Evolutionary conservation across 805 yeast species (phyloP).

Genomic region (Kodamaea kakaduensis): DNA sequence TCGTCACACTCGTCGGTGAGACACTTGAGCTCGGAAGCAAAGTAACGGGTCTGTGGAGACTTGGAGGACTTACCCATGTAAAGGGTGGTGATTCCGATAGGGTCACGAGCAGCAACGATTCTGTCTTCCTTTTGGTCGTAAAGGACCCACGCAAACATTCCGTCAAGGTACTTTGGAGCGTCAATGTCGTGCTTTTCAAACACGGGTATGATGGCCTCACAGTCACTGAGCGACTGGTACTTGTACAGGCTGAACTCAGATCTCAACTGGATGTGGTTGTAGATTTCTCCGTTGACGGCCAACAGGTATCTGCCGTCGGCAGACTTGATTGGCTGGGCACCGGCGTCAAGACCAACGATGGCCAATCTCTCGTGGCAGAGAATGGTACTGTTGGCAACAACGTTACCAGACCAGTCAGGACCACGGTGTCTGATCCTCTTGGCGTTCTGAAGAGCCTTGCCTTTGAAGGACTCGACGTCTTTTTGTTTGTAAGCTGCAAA

Average conservation of each 20-base stretch:
- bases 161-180: constrained; percentile 90
- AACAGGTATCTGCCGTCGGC: constrained; percentile 68
- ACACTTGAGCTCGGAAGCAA: constrained; percentile 94
- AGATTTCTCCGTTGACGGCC: constrained; percentile 96
- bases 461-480: constrained; percentile 75
- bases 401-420: constrained; percentile 98
- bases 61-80: constrained; percentile 84
- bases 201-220: constrained; percentile 96
- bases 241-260: constrained; percentile 65
- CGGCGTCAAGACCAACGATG: constrained; percentile 94
- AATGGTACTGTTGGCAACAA: constrained; percentile 71
- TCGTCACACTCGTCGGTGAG: constrained; percentile 91
- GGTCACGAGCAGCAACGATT: constrained; percentile 95
- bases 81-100: constrained; percentile 93
- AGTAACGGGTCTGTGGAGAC: constrained; percentile 73
- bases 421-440: constrained; percentile 98
- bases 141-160: constrained; percentile 95
- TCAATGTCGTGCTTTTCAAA: constrained; percentile 82
- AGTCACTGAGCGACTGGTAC: constrained; percentile 85
- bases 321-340: constrained; percentile 95
- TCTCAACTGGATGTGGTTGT: constrained; percentile 92
- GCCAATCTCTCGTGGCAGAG: constrained; percentile 95
- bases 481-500: constrained; percentile 87
- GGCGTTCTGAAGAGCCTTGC: constrained; percentile 83
- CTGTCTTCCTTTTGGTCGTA: constrained; percentile 84